Conservation (phyloP, 805 yeast genomes). For the Saturnispora saitoi region DNA sequence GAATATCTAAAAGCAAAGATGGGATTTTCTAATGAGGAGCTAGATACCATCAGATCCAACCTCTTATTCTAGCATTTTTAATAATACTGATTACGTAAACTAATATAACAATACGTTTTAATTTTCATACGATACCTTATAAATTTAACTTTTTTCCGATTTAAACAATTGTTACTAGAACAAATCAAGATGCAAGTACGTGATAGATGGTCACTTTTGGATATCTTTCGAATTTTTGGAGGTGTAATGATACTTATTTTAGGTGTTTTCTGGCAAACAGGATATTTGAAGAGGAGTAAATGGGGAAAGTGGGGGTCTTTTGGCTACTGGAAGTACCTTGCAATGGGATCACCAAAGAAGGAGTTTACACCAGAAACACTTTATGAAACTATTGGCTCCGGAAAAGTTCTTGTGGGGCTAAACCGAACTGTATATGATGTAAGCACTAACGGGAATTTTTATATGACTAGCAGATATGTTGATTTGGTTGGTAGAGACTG, state of each 20-base stretch:
- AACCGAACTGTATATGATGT: constrained; percentile 63
- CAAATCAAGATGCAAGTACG: background rate
- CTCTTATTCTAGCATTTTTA: background rate
- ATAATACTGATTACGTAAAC: background rate
- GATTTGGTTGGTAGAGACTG: constrained; percentile 58
- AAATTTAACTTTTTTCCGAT: background rate
- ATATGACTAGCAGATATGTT: constrained; percentile 40
- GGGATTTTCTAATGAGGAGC: constrained; percentile 37
- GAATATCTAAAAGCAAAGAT: constrained; percentile 36
- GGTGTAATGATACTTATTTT: background rate
- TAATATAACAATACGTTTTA: background rate
- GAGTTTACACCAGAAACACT: constrained; percentile 39
- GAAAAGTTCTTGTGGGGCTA: constrained; percentile 43
- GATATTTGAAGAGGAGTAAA: background rate
- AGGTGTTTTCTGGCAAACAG: constrained; percentile 4
- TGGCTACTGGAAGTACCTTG: constrained; percentile 28
- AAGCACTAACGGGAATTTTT: constrained; percentile 37
- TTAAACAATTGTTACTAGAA: background rate
- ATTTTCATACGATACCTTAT: background rate
- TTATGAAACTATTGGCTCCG: constrained; percentile 16
- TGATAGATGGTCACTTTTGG: constrained; percentile 3
- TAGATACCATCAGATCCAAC: constrained; percentile 2
- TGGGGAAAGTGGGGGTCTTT: constrained; percentile 33
- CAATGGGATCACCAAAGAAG: constrained; percentile 16
- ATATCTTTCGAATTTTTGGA: background rate